Evolutionary conservation across 768 basidiomycete genomes (phyloP).

Genomic region (Rhizopogon roseolus): DNA sequence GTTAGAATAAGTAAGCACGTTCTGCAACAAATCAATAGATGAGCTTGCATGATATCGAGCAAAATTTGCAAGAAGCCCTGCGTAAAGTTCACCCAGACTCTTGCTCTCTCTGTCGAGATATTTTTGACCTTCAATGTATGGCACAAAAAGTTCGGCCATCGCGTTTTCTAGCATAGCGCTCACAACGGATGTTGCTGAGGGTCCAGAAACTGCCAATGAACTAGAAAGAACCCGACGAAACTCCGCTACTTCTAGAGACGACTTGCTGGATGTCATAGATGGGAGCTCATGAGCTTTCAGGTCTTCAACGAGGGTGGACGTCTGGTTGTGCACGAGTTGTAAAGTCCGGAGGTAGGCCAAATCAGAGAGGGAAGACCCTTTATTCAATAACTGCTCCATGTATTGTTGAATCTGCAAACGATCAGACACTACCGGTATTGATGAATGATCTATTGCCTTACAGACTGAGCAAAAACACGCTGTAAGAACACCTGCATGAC

Average conservation of each 20-base stretch:
- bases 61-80: slow-evolving; percentile 64
- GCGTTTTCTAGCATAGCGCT: slow-evolving; percentile 89
- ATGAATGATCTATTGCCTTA: slow-evolving; percentile 32
- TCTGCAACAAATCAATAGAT: not conserved
- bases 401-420: slow-evolving; percentile 86
- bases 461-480: slow-evolving; percentile 95
- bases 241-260: slow-evolving; percentile 58
- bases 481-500: slow-evolving; percentile 99
- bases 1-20: slow-evolving; percentile 4
- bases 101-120: slow-evolving; percentile 92
- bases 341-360: slow-evolving; percentile 88
- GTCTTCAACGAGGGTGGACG: slow-evolving; percentile 79
- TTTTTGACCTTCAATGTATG: slow-evolving; percentile 86
- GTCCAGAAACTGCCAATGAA: slow-evolving; percentile 33
- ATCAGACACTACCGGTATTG: slow-evolving; percentile 5
- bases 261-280: slow-evolving; percentile 50
- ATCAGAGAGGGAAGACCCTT: slow-evolving; percentile 72
- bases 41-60: slow-evolving; percentile 83
- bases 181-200: slow-evolving; percentile 50
- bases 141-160: slow-evolving; percentile 94
- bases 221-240: slow-evolving; percentile 52
- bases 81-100: slow-evolving; percentile 76
- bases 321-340: slow-evolving; percentile 80
- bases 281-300: slow-evolving; percentile 88
- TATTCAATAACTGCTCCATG: slow-evolving; percentile 82